Percentiles rank a stretch among this genome's conserved stretches.
Evolutionary conservation across 352 stramenopile genomes (phyloP).

Genomic region (Detonula confervacea): DNA sequence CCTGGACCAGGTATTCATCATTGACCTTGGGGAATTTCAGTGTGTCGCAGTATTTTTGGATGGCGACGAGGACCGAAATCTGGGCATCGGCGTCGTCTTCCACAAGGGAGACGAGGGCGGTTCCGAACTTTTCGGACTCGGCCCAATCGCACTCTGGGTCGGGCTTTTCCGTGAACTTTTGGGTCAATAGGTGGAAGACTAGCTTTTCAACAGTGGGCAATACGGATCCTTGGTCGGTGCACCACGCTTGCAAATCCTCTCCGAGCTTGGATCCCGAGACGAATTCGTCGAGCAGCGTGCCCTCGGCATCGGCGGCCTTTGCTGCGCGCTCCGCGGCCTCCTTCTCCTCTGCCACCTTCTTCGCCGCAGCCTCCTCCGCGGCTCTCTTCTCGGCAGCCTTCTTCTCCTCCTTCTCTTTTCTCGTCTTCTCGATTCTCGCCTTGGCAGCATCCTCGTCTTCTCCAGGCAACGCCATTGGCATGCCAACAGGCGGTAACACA

Average conservation of each 20-base stretch:
- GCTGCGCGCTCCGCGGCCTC: slow-evolving; percentile 37
- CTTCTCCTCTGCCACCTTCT: slow-evolving; percentile 29
- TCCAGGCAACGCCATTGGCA: slow-evolving; percentile 43
- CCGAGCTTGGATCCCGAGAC: slow-evolving; percentile 69
- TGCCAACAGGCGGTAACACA: slow-evolving; percentile 37
- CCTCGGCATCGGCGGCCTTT: slow-evolving; percentile 40
- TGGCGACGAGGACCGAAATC: slow-evolving; percentile 77
- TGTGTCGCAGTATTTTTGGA: slow-evolving; percentile 82
- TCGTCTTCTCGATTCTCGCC: slow-evolving; percentile 52
- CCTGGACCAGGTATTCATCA: slow-evolving; percentile 77
- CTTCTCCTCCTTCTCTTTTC: slow-evolving; percentile 51
- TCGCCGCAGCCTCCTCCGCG: slow-evolving; percentile 41
- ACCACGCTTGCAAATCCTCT: slow-evolving; percentile 75
- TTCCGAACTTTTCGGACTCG: slow-evolving; percentile 63
- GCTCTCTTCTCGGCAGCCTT: slow-evolving; percentile 38
- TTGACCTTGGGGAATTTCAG: slow-evolving; percentile 79
- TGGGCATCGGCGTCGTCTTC: slow-evolving; percentile 75
- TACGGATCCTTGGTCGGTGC: slow-evolving; percentile 45
- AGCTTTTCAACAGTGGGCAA: slow-evolving; percentile 72
- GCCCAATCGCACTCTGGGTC: slow-evolving; percentile 76
- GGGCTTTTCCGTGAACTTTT: slow-evolving; percentile 73
- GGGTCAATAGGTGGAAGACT: slow-evolving; percentile 64
- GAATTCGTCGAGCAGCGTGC: slow-evolving; percentile 66
- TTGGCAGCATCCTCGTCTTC: slow-evolving; percentile 49
- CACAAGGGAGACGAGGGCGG: slow-evolving; percentile 67